Conservation (phyloP, 257 asterid genomes). For the Anisodus tanguticus region DNA sequence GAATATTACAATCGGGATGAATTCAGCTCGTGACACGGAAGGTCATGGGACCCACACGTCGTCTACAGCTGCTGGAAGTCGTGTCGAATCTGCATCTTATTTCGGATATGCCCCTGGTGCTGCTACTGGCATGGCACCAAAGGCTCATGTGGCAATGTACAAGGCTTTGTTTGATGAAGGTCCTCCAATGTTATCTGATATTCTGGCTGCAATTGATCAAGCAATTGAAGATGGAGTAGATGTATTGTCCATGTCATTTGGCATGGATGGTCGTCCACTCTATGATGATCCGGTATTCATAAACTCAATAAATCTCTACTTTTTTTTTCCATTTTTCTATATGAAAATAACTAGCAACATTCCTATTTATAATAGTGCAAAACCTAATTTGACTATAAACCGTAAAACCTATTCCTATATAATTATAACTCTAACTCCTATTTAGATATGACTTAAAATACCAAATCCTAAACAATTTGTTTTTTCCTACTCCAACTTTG, state of each 20-base stretch:
- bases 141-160: conserved; percentile 67
- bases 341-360: too few species aligned
- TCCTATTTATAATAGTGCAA: too few species aligned
- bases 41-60: conserved; percentile 89
- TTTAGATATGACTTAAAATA: too few species aligned
- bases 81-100: conserved; percentile 49
- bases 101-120: conserved; percentile 71
- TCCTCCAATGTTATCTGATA: conserved; percentile 33
- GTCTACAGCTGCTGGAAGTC: conserved; percentile 66
- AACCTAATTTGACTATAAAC: too few species aligned
- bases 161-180: conserved; percentile 72
- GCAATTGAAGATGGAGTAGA: conserved; percentile 69
- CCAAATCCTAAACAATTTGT: too few species aligned
- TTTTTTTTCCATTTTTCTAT: too few species aligned
- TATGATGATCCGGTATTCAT: conserved; percentile 45
- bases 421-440: too few species aligned
- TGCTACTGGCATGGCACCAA: conserved; percentile 65
- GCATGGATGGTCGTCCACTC: conserved; percentile 49
- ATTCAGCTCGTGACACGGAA: conserved; percentile 60
- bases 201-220: conserved; percentile 67
- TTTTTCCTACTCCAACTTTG: too few species aligned
- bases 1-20: conserved; percentile 57
- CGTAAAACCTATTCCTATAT: too few species aligned
- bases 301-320: too few species aligned
- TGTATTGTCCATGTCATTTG: conserved; percentile 64